Base-by-base conservation (phyloP, 306 rosid genomes). In the Rosa persica region DNA sequence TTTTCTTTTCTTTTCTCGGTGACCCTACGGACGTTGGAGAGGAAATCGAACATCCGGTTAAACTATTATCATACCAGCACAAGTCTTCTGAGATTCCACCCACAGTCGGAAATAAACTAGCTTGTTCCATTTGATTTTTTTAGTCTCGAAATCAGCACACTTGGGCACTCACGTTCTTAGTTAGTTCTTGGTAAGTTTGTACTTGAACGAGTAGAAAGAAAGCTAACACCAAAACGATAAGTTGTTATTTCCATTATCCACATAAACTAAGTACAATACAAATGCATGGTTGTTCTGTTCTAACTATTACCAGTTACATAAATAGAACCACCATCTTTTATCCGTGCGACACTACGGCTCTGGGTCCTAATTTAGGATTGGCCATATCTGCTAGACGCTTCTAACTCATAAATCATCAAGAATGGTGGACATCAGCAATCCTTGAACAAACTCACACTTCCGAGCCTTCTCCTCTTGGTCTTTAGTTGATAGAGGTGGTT, bases 401-500 rank as follows among this genome's bases (percentile, higher is more conserved):
- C 8, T 5, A 34, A 46, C 78, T 90, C 77, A 91, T 74, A 91
- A 87, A 65, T 89, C 93, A 70, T 89, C 90, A 58, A 92, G 79
- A 57, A 94, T 85, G 10, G 97, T 92, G 46, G 97, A 92, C 85
- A 92, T 60, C 81, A 94, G 73, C 74, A 94, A 83, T 78, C 96
- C 98, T 81, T 86, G 93, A 47, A 90, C 89, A 54, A 94, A 94
- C 78, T 92, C 90, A 54, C 87, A 87, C 86, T 88, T 92, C 40
- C 89, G 89, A 42, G 89, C 85, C 74, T 86, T 89, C 90, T 94
- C 97, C 85, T 80, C 82, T 67, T 83, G 84, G 65, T 94, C 97
- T 85, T 89, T 85, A 23, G 79, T 79, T 4, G 96, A 92, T 25
- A 88, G 51, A 68, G 64, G 79, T 48, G 77, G n/a, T 75, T 81